Base-by-base conservation (phyloP, 805 yeast species). In the Jamesozyma piceae region DNA sequence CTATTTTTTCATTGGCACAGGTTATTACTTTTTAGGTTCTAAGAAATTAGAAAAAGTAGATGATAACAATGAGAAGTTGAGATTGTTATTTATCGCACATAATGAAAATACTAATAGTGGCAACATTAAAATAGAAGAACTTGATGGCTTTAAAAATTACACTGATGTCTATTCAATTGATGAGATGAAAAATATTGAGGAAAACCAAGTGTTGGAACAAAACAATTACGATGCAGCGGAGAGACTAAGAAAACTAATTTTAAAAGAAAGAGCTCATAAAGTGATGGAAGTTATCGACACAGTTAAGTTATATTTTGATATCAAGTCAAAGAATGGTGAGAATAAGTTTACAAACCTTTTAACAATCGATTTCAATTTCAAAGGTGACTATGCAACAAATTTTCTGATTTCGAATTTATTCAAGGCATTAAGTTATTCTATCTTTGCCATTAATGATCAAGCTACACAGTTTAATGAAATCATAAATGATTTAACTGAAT, bases 1-100 rank as follows among this genome's bases (percentile, higher is more conserved):
- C 35, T 82, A 76, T 54, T 90, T 89, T 55, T 75, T 87, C 47
- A 66, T 83, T 21, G 97, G 86, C 0, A 59, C 64, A 1, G 58
- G 55, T 10, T 56, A 56, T 37, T 62, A 59, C 34, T 52, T 53
- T 35, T 21, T 51, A 18, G 65, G 63, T 24, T 56, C 62, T 3
- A 48, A 53, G 17, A 51, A 46, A 41, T 35, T 60, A 10, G 63
- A 56, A 34, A 37, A 45, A 3, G 51, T 54, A 13, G 57, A 57
- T 46, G 56, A 56, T 27, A 51, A 50, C 18, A 63, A 64, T 33
- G 62, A 60, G 24, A 50, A 59, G 18, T 48, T 44, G 17, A 44
- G 42, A 13, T 26, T 47, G 27, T 18, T 43, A 13, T 19, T 39
- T 11, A 55, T 50, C 2, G n/a, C n/a, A n/a, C 46, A 47, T n/a